Evolutionary conservation across 768 basidiomycete genomes (phyloP), one percentile per base, ranked within the genome.

Genomic region (Mycena maculata): DNA sequence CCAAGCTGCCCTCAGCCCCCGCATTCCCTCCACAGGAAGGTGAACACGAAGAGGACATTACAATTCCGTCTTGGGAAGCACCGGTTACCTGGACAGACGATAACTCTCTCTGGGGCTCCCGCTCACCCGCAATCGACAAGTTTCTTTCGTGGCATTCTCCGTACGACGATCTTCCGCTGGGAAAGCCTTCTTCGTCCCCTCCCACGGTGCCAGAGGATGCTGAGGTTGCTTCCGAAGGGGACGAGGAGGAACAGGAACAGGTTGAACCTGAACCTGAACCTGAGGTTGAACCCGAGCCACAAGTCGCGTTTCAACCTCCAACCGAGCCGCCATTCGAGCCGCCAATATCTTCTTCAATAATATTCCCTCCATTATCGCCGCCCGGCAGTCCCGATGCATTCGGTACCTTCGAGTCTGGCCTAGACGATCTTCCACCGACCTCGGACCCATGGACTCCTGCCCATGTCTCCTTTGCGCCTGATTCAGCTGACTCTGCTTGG

Each of bases 331-430:
- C 68, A 49, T 47, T 50, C 27, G 39, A 50, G 49, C 73, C 59
- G 16, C 50, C 73, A 23, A 49, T 70, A 22, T 57, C 70, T 13
- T 66, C 67, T 47, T 38, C 67, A 55, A 12, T 63, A 56, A n/a
- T 47, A 39, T 41, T 56, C 18, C 62, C 60, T 12, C 59, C 63
- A 50, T 16, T 50, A n/a, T 70, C 71, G 11, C 63, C 70, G 25
- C 76, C 76, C 25, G 79, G 75, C 48, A 88, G 84, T 70, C 82
- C 83, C n/a, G 88, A 88, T 73, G 82, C 77, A 4, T 89, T 89
- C 71, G 87, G 88, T 20, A 83, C 86, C 4, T 91, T 91, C 66
- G 87, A 88, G 73, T 81, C 85, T 15, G 88, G 79, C 7, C 60
- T 79, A 9, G 76, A 79, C n/a, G 74, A 52, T 38, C 74, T 69